Percentiles rank a stretch among this genome's conserved stretches.
phyloP scores from a whole-genome alignment of 306 rosid species.

The Dalbergia cultrata region DNA sequence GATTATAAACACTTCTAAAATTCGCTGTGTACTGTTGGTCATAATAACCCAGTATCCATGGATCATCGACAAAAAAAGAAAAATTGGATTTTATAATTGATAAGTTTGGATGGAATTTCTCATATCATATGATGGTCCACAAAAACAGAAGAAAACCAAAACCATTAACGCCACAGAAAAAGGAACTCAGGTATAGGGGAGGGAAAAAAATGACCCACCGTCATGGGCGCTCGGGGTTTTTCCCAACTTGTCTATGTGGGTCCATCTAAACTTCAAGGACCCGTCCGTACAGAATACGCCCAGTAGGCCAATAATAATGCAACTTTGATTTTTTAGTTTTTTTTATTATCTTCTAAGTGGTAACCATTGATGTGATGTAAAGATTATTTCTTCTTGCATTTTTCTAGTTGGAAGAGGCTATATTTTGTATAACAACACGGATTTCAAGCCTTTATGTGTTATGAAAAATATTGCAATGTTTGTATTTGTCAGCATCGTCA shows the following conservation, averaged over 20 bases:
- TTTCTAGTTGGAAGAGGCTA: too few relatives aligned
- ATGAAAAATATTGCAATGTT: too few relatives aligned
- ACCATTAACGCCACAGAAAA: too few relatives aligned
- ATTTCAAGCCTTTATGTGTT: not conserved
- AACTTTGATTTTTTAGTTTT: not conserved
- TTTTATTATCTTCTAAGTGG: too few relatives aligned
- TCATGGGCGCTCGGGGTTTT: constrained; percentile 51
- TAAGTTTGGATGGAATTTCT: constrained; percentile 35
- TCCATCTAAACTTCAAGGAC: constrained; percentile 50
- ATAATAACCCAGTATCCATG: not conserved
- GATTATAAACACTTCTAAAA: too few relatives aligned
- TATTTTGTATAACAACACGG: not conserved
- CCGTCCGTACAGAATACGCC: constrained; percentile 60
- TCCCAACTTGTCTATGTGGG: constrained; percentile 59
- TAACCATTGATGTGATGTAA: too few relatives aligned
- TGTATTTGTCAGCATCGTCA: too few relatives aligned
- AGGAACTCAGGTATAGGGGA: not conserved
- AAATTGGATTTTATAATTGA: constrained; percentile 10
- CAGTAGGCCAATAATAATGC: not conserved
- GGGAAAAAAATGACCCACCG: constrained; percentile 46
- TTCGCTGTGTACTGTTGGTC: not conserved
- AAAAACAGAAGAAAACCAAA: not conserved
- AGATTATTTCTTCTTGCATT: too few relatives aligned
- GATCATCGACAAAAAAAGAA: not conserved
- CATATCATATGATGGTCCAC: constrained; percentile 13